Base-by-base conservation (phyloP, 78 protist species). In the Mastigamoeba balamuthi region DNA sequence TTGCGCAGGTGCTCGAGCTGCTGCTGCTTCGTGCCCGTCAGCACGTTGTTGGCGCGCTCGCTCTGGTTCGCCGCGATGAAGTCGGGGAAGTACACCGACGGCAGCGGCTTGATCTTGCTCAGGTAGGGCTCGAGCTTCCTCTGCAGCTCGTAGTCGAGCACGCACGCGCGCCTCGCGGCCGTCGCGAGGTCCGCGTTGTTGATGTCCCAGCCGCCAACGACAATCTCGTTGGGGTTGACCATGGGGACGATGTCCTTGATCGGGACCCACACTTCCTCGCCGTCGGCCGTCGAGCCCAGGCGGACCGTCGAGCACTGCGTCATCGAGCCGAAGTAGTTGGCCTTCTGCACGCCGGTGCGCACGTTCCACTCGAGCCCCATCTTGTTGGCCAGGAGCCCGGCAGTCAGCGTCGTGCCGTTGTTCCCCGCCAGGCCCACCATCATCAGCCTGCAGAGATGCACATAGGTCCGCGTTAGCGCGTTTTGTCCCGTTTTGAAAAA, bases 191-290 rank as follows among this genome's bases (percentile, higher is more conserved):
- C 69, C 78, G 81, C 66, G 39, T 25, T 23, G 78, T 69, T 77
- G 86, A 96, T 97, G 81, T 98, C 99, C 99, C 99, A 98, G 65
- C 99, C 99, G 40, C 95, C 94, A 64, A 97, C 29, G 40, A 94
- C 99, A 23, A 98, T 43, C 78, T 96, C 98, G 78, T 93, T 93
- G 67, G 99, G 99, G 42, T 94, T 68, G 17, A 95, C 98, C 98
- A 95, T 96, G 36, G 99, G 99, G 6, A 98, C 72, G n/a, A 98
- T 3, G 30, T 28, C 4, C 66, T 63, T 73, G 66, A 96, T 71
- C 36, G 98, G 98, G 23, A 95, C 84, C 66, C 69, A 75, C 0
- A 92, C 86, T 48, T 93, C 95, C 27, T 89, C 77, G 41, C 90
- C 90, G 43, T 84, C 30, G 25, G 37, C 75, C 38, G 74, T 77